phyloP scores from a whole-genome alignment of 169 alveolate genomes.

The Cryptosporidium viatorum region DNA sequence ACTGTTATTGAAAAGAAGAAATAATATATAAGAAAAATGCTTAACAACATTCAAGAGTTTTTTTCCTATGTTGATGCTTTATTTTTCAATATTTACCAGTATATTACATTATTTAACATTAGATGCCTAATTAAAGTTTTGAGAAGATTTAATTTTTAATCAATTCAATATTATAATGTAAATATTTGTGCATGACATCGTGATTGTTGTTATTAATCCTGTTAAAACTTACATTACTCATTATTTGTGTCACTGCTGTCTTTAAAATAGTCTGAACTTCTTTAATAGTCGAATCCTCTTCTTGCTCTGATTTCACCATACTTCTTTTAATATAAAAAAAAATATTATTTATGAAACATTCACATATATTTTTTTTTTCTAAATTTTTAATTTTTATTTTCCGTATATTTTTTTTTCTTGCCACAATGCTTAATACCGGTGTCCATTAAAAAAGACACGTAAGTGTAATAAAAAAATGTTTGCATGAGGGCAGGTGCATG shows the following conservation, averaged over 20 bases:
- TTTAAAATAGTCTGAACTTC: slow-evolving; percentile 39
- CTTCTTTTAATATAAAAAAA: neutral
- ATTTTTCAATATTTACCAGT: neutral
- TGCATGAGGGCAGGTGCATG: slow-evolving; percentile 51
- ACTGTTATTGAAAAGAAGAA: neutral
- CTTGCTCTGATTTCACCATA: neutral
- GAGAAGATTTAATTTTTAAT: neutral
- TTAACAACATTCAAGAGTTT: neutral
- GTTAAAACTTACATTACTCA: slow-evolving; percentile 61
- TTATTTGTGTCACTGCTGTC: slow-evolving; percentile 38
- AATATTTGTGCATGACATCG: neutral
- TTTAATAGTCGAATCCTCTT: slow-evolving; percentile 17
- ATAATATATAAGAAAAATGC: too few relatives aligned
- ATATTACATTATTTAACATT: neutral
- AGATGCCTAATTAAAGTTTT: neutral
- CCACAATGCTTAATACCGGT: slow-evolving; percentile 28
- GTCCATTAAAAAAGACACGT: slow-evolving; percentile 44
- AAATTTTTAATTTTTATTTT: neutral
- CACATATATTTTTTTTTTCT: neutral
- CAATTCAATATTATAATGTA: neutral
- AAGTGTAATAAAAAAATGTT: neutral
- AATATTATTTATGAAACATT: neutral
- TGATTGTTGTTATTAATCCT: neutral
- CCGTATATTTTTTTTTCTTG: neutral
- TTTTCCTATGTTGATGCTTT: neutral